phyloP scores from a whole-genome alignment of 2,329 filamentous ascomycete species.

The Sordariomycetes sp. region DNA sequence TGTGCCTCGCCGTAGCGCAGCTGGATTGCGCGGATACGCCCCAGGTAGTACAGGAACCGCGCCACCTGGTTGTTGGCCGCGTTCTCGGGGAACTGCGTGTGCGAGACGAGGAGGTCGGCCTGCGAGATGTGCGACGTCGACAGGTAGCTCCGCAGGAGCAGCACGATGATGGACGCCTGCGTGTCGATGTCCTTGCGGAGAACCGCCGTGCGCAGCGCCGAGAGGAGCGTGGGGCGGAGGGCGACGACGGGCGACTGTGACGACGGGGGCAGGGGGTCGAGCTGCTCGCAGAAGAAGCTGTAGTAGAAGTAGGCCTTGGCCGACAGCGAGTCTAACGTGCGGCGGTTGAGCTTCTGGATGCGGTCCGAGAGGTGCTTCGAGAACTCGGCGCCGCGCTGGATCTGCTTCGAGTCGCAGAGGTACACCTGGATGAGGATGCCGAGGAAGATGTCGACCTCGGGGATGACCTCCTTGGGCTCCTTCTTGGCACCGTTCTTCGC shows the following conservation, averaged over 20 bases:
- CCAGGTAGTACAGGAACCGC: slow-evolving; percentile 93
- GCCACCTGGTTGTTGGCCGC: slow-evolving; percentile 98
- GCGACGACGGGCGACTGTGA: slow-evolving; percentile 78
- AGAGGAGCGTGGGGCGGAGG: slow-evolving; percentile 76
- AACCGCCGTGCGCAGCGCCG: slow-evolving; percentile 87
- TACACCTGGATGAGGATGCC: slow-evolving; percentile 80
- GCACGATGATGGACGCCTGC: slow-evolving; percentile 91
- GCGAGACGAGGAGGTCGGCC: slow-evolving; percentile 88
- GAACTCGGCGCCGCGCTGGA: slow-evolving; percentile 71
- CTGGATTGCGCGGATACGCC: slow-evolving; percentile 92
- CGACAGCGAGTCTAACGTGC: slow-evolving; percentile 85
- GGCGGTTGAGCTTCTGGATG: slow-evolving; percentile 81
- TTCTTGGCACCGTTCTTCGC: slow-evolving; percentile 50
- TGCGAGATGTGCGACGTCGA: slow-evolving; percentile 94
- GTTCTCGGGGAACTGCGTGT: slow-evolving; percentile 88
- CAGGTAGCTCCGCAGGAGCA: slow-evolving; percentile 92
- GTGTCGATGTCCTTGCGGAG: slow-evolving; percentile 94
- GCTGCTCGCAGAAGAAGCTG: slow-evolving; percentile 87
- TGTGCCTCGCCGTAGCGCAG: slow-evolving; percentile 95
- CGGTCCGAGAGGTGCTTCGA: slow-evolving; percentile 74
- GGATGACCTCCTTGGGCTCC: slow-evolving; percentile 64
- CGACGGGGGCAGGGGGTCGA: slow-evolving; percentile 78
- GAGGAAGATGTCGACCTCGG: slow-evolving; percentile 82
- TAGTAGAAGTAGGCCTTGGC: slow-evolving; percentile 98
- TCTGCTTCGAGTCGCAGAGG: slow-evolving; percentile 76